Conservation (phyloP, 768 basidiomycete species). For the Fibroporia radiculosa region DNA sequence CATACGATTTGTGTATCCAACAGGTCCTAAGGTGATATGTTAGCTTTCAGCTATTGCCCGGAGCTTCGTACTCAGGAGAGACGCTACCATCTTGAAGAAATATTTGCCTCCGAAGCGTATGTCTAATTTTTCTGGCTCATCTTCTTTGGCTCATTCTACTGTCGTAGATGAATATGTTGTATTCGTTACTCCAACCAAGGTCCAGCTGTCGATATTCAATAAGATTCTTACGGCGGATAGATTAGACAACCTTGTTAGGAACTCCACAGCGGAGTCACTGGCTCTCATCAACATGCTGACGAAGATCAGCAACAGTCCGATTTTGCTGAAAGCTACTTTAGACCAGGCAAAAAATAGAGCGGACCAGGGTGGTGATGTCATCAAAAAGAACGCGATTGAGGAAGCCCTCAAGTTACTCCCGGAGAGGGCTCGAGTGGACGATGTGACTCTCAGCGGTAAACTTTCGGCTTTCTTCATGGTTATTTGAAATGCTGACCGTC, state of each 20-base stretch:
- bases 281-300: conserved; percentile 74
- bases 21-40: not conserved
- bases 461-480: not conserved
- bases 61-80: conserved; percentile 87
- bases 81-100: conserved; percentile 71
- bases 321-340: conserved; percentile 73
- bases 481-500: not conserved
- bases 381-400: conserved; percentile 41
- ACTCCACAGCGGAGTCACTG: conserved; percentile 69
- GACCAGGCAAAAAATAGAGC: conserved; percentile 46
- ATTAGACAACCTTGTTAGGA: conserved; percentile 59
- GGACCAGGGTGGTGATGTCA: conserved; percentile 26
- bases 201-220: conserved; percentile 76
- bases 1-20: not conserved
- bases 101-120: conserved; percentile 89
- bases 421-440: conserved; percentile 49
- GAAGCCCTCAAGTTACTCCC: conserved; percentile 63
- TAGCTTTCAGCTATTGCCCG: conserved; percentile 69
- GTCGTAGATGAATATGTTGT: conserved; percentile 90
- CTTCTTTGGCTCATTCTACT: not conserved
- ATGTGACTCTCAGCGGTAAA: conserved; percentile 76
- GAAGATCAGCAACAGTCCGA: conserved; percentile 91
- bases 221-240: conserved; percentile 68
- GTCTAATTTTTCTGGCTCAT: conserved; percentile 16
- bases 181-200: conserved; percentile 81